phyloP scores from a whole-genome alignment of 176 grass and related monocot species.

The Avena eriantha region DNA sequence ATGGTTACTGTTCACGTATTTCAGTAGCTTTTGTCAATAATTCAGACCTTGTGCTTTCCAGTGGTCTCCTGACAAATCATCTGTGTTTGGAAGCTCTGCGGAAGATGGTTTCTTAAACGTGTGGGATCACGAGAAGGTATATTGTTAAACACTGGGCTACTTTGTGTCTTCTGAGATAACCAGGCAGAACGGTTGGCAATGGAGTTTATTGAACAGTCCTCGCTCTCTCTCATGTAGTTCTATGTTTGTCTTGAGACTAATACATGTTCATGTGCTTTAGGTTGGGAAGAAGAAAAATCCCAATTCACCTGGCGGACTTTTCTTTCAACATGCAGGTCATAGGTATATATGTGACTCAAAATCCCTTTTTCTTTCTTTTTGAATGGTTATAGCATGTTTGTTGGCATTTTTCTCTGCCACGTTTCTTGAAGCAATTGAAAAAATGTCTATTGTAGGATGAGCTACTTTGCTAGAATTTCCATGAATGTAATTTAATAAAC shows the following conservation, averaged over 20 bases:
- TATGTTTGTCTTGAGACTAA: not conserved
- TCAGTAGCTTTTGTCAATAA: conserved; percentile 28
- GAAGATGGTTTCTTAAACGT: conserved; percentile 92
- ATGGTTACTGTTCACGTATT: conserved; percentile 3
- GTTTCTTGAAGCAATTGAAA: not conserved
- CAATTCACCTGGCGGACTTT: conserved; percentile 76
- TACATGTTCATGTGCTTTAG: conserved; percentile 48
- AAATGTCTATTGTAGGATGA: not conserved
- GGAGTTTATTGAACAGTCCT: not conserved
- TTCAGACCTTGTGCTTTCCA: conserved; percentile 45
- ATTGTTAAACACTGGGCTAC: conserved; percentile 17
- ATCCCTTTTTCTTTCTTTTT: not conserved
- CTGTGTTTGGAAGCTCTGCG: conserved; percentile 89
- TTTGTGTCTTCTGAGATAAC: conserved; percentile 10
- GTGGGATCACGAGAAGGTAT: conserved; percentile 94
- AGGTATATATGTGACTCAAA: conserved; percentile 53
- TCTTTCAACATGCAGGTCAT: conserved; percentile 96
- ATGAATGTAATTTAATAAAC: not conserved
- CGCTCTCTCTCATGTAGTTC: conserved; percentile 18
- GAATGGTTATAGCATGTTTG: conserved; percentile 30
- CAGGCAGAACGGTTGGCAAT: not conserved
- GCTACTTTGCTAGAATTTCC: not conserved
- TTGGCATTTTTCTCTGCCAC: conserved; percentile 27
- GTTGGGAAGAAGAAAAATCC: conserved; percentile 78
- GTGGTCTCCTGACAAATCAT: conserved; percentile 97